These are phyloP conservation scores for Podaxis rugospora DNA, from an alignment of 768 basidiomycete species.

Conservation along the genomic window DNA sequence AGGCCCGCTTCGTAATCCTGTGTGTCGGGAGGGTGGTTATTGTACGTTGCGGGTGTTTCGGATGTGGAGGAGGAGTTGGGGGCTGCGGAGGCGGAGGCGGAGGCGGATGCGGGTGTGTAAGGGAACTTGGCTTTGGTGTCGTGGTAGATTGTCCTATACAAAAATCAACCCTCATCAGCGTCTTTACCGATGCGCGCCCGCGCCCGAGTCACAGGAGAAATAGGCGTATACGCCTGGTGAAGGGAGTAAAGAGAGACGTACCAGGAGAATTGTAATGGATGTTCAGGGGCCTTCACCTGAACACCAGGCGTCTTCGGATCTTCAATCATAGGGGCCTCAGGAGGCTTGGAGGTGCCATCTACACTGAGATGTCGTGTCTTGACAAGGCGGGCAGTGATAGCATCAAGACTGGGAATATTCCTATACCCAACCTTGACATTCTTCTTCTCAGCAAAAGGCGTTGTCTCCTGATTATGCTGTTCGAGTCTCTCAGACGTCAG, in stretches of 20 bases:
- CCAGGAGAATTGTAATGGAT: conserved; percentile 84
- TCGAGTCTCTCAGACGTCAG: conserved; percentile 66
- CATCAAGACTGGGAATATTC: conserved; percentile 83
- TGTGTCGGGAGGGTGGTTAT: conserved; percentile 50
- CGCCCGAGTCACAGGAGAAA: neutral
- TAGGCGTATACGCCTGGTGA: neutral
- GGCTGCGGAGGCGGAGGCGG: conserved; percentile 32
- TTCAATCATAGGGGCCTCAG: conserved; percentile 74
- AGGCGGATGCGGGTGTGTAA: conserved; percentile 44
- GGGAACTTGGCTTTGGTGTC: conserved; percentile 78
- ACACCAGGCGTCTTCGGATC: conserved; percentile 81
- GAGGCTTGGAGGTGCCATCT: conserved; percentile 64
- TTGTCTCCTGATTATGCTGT: conserved; percentile 55
- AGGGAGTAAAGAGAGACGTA: conserved; percentile 27
- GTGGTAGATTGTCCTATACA: conserved; percentile 80
- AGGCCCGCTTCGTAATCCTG: conserved; percentile 81
- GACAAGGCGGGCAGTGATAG: conserved; percentile 76
- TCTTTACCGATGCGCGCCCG: conserved; percentile 1
- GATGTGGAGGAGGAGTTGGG: conserved; percentile 26
- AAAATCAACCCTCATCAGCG: conserved; percentile 5
- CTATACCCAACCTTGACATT: conserved; percentile 63
- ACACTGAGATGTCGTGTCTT: conserved; percentile 62
- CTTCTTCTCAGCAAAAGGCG: conserved; percentile 17
- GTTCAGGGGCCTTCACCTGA: conserved; percentile 68
- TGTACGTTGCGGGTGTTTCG: conserved; percentile 4